Conservation (phyloP, 495 filamentous ascomycete species). For the Neurospora sp. region DNA sequence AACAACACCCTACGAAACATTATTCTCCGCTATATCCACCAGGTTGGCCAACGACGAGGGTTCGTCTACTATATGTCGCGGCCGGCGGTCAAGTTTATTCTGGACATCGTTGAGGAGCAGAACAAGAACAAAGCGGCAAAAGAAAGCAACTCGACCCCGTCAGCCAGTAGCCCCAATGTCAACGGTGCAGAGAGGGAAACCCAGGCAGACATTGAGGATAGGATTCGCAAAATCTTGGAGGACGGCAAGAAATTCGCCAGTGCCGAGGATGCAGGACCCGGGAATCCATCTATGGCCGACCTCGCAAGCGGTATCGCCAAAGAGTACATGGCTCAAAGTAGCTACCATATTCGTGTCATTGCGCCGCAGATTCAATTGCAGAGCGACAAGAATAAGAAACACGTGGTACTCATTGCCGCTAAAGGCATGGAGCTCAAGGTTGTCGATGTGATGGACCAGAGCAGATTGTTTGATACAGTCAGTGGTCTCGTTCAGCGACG, state of each 20-base stretch:
- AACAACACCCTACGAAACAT: constrained; percentile 94
- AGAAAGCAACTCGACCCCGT: constrained; percentile 24
- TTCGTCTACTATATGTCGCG: constrained; percentile 98
- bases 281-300: constrained; percentile 41
- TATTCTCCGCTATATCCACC: constrained; percentile 92
- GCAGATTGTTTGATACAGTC: constrained; percentile 81
- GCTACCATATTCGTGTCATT: constrained; percentile 87
- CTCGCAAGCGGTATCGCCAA: constrained; percentile 66
- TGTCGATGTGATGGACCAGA: constrained; percentile 94
- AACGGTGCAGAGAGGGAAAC: constrained; percentile 42
- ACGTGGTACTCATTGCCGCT: constrained; percentile 84
- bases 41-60: constrained; percentile 88
- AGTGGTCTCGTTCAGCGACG: constrained; percentile 90
- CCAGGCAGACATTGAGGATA: constrained; percentile 63
- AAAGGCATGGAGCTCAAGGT: constrained; percentile 97
- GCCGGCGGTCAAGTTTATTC: constrained; percentile 91
- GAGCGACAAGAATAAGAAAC: constrained; percentile 92
- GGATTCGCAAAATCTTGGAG: constrained; percentile 75
- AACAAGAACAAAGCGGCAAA: constrained; percentile 49
- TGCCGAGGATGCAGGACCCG: constrained; percentile 48
- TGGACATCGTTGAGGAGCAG: constrained; percentile 95
- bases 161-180: constrained; percentile 25
- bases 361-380: constrained; percentile 96
- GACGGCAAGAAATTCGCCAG: constrained; percentile 78
- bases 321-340: constrained; percentile 90